Conservation (phyloP, 176 grass and related monocot species). For the Puccinellia tenuiflora region DNA sequence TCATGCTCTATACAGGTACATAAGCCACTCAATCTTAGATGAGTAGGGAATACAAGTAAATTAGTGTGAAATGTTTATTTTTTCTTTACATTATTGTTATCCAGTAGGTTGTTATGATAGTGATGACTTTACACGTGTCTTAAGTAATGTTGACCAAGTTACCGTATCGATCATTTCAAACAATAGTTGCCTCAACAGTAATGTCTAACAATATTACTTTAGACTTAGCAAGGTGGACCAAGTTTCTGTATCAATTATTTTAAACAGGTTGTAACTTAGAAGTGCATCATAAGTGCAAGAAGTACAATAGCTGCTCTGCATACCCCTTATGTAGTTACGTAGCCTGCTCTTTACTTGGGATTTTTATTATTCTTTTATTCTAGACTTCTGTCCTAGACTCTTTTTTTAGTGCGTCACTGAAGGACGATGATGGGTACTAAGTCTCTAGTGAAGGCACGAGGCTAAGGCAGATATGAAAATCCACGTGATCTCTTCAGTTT, state of each 20-base stretch:
- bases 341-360: neutral
- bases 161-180: neutral
- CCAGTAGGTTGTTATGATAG: neutral
- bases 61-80: neutral
- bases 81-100: neutral
- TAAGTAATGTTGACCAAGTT: neutral
- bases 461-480: neutral
- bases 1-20: conserved; percentile 87
- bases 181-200: neutral
- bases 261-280: neutral
- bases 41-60: neutral
- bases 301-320: neutral
- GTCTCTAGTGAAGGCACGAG: neutral
- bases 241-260: neutral
- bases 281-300: neutral
- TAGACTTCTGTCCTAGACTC: neutral
- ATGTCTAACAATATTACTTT: neutral
- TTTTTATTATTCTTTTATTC: neutral
- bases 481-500: neutral
- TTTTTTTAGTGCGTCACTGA: neutral
- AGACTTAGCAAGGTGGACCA: neutral
- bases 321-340: neutral
- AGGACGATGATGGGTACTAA: neutral
- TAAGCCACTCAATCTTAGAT: neutral
- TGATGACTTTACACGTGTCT: neutral